These are phyloP conservation scores for Knufia petricola DNA, from an alignment of 2,329 filamentous ascomycete species.

Conservation along the genomic window DNA sequence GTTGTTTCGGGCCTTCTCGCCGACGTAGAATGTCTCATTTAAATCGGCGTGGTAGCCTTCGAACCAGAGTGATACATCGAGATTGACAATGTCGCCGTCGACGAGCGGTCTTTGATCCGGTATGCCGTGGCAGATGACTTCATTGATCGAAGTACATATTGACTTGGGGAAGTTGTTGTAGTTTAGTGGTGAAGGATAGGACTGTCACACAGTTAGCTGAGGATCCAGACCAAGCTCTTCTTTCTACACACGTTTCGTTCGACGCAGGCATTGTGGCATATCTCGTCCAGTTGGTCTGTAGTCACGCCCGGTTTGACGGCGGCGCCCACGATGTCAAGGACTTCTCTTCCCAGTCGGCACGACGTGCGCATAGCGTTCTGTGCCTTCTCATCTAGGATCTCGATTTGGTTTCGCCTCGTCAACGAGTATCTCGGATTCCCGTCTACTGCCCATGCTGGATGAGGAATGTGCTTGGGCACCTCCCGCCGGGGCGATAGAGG, in stretches of 20 bases:
- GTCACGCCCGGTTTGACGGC: constrained; percentile 84
- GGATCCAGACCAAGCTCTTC: neutral
- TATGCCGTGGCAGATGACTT: constrained; percentile 97
- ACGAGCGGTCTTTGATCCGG: constrained; percentile 78
- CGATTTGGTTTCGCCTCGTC: constrained; percentile 67
- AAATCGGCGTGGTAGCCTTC: constrained; percentile 91
- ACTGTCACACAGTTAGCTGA: constrained; percentile 43
- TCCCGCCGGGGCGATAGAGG: constrained; percentile 63
- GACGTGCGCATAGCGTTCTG: constrained; percentile 89
- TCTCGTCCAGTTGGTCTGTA: constrained; percentile 87
- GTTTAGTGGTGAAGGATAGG: constrained; percentile 89
- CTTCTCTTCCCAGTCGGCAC: constrained; percentile 76
- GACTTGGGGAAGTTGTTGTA: constrained; percentile 97
- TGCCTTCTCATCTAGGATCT: constrained; percentile 67
- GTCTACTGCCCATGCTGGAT: constrained; percentile 80
- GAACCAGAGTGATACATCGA: constrained; percentile 91
- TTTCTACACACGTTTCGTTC: constrained; percentile 67
- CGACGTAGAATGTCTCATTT: constrained; percentile 98
- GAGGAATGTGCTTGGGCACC: constrained; percentile 68
- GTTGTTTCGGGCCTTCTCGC: constrained; percentile 73
- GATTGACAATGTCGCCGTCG: constrained; percentile 94
- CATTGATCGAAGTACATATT: constrained; percentile 90
- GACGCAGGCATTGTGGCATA: constrained; percentile 89
- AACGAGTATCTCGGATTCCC: constrained; percentile 64
- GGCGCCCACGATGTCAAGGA: constrained; percentile 80